Conservation (phyloP, 805 yeast species). For the Cephaloascus fragrans region DNA sequence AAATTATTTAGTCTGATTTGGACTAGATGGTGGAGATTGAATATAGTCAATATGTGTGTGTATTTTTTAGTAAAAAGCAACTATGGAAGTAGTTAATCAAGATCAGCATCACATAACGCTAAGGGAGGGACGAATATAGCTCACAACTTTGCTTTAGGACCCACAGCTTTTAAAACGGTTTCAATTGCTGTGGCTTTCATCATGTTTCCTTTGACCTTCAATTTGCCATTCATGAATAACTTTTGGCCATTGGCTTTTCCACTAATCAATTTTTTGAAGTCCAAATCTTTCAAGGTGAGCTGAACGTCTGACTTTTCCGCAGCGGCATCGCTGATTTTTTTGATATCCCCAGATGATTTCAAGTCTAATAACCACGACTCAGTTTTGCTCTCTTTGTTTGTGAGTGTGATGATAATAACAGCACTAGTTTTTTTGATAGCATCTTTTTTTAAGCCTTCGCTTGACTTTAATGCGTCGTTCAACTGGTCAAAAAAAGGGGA, state of each 20-base stretch:
- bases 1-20: too few relatives aligned
- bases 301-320: slow-evolving; percentile 49
- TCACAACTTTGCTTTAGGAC: background rate
- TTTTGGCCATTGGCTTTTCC: slow-evolving; percentile 83
- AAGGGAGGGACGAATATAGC: too few relatives aligned
- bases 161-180: slow-evolving; percentile 48
- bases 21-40: too few relatives aligned
- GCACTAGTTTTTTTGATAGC: slow-evolving; percentile 45
- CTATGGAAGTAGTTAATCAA: too few relatives aligned
- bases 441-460: slow-evolving; percentile 15
- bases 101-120: too few relatives aligned
- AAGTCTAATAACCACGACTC: slow-evolving; percentile 63
- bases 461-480: slow-evolving; percentile 20
- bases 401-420: slow-evolving; percentile 55
- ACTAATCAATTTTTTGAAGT: slow-evolving; percentile 58
- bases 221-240: slow-evolving; percentile 74
- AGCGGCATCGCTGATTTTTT: slow-evolving; percentile 33
- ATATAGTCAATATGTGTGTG: too few relatives aligned
- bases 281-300: slow-evolving; percentile 55
- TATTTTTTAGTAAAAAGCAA: too few relatives aligned
- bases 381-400: slow-evolving; percentile 48
- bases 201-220: slow-evolving; percentile 83
- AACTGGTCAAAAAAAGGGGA: slow-evolving; percentile 30
- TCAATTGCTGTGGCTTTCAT: slow-evolving; percentile 82
- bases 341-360: slow-evolving; percentile 43